These are phyloP conservation scores for Candida oleophila DNA, from an alignment of 805 yeast genomes.

Conservation along the genomic window DNA sequence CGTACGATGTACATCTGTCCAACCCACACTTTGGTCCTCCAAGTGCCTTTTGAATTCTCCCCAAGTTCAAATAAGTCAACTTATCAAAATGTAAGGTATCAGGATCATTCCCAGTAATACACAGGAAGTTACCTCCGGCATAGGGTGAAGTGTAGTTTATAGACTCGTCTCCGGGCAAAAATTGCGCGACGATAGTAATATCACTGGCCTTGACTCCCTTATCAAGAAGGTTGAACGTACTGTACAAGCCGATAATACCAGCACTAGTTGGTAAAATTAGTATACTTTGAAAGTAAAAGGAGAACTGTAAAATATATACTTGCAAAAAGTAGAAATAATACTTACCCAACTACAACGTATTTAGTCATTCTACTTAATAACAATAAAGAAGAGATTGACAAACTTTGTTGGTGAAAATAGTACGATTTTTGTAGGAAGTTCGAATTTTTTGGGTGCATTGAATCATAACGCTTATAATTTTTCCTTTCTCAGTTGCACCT, in stretches of 20 bases:
- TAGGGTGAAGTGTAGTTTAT: constrained; percentile 76
- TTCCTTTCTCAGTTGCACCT: no score
- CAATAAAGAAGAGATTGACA: neutral
- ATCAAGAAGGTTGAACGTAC: constrained; percentile 49
- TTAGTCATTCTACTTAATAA: constrained; percentile 10
- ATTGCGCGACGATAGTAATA: constrained; percentile 62
- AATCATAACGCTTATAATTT: no score
- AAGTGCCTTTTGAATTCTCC: constrained; percentile 39
- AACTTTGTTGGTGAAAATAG: no score
- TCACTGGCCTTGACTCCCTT: constrained; percentile 37
- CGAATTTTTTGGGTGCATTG: no score
- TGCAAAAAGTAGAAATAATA: constrained; percentile 2
- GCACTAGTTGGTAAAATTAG: constrained; percentile 40
- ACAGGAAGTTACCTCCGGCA: constrained; percentile 51
- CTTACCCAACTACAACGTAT: constrained; percentile 32
- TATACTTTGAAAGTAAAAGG: neutral
- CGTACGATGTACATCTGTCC: constrained; percentile 54
- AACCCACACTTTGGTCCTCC: constrained; percentile 58
- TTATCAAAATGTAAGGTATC: constrained; percentile 48
- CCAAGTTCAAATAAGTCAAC: constrained; percentile 53
- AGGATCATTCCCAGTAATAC: constrained; percentile 56
- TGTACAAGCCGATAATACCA: constrained; percentile 68
- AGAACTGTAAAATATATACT: neutral
- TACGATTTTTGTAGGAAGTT: no score
- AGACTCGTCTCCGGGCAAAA: constrained; percentile 77